Percentiles rank a stretch among this genome's conserved stretches.
Conservation (phyloP, 768 basidiomycete genomes). For the Phanerochaete carnosa region DNA sequence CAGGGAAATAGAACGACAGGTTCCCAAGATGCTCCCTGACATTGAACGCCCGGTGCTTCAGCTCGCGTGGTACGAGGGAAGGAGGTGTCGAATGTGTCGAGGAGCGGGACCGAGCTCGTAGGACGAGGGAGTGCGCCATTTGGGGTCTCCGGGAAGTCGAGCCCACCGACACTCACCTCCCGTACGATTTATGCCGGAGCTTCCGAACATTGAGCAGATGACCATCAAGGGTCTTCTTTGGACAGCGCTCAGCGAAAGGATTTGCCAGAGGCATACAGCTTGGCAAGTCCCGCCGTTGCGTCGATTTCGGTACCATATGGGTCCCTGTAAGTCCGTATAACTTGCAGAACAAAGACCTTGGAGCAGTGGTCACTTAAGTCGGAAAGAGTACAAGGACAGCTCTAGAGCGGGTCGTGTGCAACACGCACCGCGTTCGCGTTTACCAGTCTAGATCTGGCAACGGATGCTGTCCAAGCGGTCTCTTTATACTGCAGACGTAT, state of each 20-base stretch:
- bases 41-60: conserved; percentile 6
- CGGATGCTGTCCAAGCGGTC: too few species aligned
- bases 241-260: not conserved
- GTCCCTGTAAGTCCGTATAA: not conserved
- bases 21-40: conserved; percentile 27
- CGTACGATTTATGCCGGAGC: not conserved
- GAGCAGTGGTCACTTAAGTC: not conserved
- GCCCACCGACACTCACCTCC: not conserved
- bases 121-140: not conserved
- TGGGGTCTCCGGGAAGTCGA: not conserved
- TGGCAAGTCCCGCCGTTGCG: not conserved
- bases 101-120: conserved; percentile 1
- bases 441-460: too few species aligned
- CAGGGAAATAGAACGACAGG: conserved; percentile 35
- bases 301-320: not conserved
- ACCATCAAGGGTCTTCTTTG: not conserved
- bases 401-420: not conserved
- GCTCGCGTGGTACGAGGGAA: conserved; percentile 2
- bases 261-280: not conserved
- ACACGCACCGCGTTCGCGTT: too few species aligned
- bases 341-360: not conserved
- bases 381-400: not conserved
- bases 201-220: not conserved
- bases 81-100: conserved; percentile 2
- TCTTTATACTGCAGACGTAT: too few species aligned